Evolutionary conservation across 257 asterid genomes (phyloP).

Genomic region (Przewalskia tangutica): DNA sequence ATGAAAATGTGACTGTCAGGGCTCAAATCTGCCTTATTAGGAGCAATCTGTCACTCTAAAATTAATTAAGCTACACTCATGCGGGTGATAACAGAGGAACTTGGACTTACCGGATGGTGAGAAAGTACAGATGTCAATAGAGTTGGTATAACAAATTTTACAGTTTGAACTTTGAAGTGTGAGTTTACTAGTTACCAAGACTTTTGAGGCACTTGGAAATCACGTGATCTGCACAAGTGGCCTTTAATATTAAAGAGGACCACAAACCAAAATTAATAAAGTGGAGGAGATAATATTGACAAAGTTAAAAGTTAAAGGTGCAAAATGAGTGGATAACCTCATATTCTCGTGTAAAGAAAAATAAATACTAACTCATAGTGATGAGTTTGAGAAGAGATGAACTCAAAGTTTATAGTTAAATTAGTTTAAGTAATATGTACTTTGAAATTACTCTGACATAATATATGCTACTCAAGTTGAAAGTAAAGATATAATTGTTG

Average conservation of each 20-base stretch:
- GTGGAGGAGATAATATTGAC: constrained; percentile 19
- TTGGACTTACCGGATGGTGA: constrained; percentile 21
- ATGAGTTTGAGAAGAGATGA: neutral
- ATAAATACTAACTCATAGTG: neutral
- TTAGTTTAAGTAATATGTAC: neutral
- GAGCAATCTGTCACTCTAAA: no score
- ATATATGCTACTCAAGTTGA: neutral
- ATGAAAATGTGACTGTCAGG: no score
- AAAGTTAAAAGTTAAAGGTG: constrained; percentile 30
- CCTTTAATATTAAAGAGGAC: constrained; percentile 10
- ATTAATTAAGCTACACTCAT: no score
- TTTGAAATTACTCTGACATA: no score
- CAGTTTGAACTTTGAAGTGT: neutral
- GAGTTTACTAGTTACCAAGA: neutral
- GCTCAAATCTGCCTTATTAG: no score
- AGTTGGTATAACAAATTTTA: neutral
- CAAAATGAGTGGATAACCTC: constrained; percentile 5
- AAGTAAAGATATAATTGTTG: neutral
- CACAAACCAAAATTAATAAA: constrained; percentile 5
- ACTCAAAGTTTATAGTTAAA: neutral
- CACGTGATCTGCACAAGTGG: constrained; percentile 33
- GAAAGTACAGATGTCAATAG: constrained; percentile 23
- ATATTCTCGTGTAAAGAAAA: neutral
- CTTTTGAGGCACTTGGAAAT: constrained; percentile 10
- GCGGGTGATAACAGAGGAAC: constrained; percentile 33